These are phyloP conservation scores for Dryas alaskensis DNA, from an alignment of 306 rosid species.

Conservation along the genomic window DNA sequence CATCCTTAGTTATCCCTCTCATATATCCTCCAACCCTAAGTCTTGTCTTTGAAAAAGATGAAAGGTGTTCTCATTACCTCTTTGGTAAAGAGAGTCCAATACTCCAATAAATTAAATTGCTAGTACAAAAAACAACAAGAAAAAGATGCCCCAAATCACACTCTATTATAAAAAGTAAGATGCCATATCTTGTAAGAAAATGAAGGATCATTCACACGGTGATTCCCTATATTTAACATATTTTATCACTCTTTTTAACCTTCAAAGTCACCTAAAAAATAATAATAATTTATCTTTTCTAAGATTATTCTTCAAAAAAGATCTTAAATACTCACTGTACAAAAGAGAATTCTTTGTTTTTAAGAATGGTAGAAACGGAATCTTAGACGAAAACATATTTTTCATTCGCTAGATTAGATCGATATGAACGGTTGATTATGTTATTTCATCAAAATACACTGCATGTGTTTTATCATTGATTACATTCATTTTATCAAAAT, in stretches of 20 bases:
- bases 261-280: neutral
- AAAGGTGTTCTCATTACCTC: conserved; percentile 41
- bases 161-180: conserved; percentile 34
- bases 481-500: no score
- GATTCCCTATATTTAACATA: neutral
- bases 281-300: neutral
- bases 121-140: conserved; percentile 37
- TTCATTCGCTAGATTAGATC: no score
- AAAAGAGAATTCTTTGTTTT: no score
- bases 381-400: no score
- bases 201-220: conserved; percentile 30
- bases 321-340: no score
- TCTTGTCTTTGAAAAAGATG: conserved; percentile 39
- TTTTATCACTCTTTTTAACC: neutral
- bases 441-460: no score
- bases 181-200: conserved; percentile 52
- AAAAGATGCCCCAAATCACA: conserved; percentile 57
- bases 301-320: no score
- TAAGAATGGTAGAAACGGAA: no score
- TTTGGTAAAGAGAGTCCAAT: conserved; percentile 64
- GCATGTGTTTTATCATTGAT: no score
- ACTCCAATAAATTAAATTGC: conserved; percentile 37
- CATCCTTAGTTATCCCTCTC: conserved; percentile 36
- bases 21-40: conserved; percentile 13
- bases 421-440: no score